These are phyloP conservation scores for Chaetomidium leptoderma DNA, from an alignment of 495 filamentous ascomycete species.

Conservation along the genomic window DNA sequence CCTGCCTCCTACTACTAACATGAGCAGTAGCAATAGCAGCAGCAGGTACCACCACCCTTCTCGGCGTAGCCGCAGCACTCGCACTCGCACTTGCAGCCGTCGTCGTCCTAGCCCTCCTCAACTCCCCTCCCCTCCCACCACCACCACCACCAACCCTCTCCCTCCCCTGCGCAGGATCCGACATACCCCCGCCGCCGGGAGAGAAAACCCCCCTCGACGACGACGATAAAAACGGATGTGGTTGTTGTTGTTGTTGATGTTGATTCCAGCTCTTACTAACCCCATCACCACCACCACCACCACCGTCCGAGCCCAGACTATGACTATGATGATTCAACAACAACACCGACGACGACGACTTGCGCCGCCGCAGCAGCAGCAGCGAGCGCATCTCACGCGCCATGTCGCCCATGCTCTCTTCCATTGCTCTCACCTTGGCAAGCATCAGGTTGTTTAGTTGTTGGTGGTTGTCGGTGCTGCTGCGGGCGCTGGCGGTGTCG, in stretches of 20 bases:
- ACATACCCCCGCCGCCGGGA: not conserved
- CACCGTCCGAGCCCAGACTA: conserved; percentile 12
- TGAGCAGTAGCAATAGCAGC: too few relatives aligned
- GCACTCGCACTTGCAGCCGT: not conserved
- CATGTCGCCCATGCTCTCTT: conserved; percentile 79
- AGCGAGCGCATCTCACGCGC: conserved; percentile 76
- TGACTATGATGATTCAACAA: conserved; percentile 28
- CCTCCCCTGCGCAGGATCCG: not conserved
- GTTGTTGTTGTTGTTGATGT: not conserved
- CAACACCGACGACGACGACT: conserved; percentile 37
- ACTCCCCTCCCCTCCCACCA: conserved; percentile 7
- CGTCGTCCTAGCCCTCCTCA: conserved; percentile 13
- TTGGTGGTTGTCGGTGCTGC: conserved; percentile 45
- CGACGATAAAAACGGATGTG: too few relatives aligned
- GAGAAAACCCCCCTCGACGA: not conserved
- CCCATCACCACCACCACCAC: not conserved
- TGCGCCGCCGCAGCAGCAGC: conserved; percentile 34
- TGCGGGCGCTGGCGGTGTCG: not conserved
- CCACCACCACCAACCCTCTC: not conserved
- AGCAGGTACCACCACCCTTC: not conserved
- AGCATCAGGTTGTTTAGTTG: conserved; percentile 70
- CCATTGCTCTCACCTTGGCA: conserved; percentile 86
- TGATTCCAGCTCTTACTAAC: not conserved
- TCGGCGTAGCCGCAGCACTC: not conserved
- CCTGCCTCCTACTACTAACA: not conserved